A percentile compares a stretch with the other conserved stretches of the same genome.
phyloP scores from a whole-genome alignment of 768 basidiomycete species.

The Naganishia vishniacii region DNA sequence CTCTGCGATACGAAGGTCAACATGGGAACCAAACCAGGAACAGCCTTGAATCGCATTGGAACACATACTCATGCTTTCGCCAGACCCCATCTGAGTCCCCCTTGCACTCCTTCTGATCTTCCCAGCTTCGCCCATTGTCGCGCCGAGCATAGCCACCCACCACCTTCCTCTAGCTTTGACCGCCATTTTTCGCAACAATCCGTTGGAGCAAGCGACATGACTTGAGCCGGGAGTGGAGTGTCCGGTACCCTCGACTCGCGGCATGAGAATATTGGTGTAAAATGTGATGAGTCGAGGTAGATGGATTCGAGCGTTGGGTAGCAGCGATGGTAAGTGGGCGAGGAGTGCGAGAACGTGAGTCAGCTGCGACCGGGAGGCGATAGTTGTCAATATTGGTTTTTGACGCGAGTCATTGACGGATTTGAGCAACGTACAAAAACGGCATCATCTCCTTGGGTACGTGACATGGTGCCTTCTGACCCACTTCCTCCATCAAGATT shows the following conservation, averaged over 20 bases:
- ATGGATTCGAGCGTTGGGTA: background rate
- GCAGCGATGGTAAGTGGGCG: slow-evolving; percentile 18
- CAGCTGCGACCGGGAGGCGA: slow-evolving; percentile 3
- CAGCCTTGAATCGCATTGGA: too few relatives aligned
- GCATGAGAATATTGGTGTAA: background rate
- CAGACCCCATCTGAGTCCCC: background rate
- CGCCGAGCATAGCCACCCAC: slow-evolving; percentile 41
- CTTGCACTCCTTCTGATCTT: slow-evolving; percentile 1
- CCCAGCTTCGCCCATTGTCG: slow-evolving; percentile 5
- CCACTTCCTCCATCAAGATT: background rate
- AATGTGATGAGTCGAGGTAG: slow-evolving; percentile 13
- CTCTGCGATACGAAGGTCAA: background rate
- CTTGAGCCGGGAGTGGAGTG: background rate
- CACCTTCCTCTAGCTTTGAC: slow-evolving; percentile 44
- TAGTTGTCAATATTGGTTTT: slow-evolving; percentile 16
- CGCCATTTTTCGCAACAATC: slow-evolving; percentile 38
- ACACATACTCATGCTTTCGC: slow-evolving; percentile 30
- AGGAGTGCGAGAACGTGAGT: slow-evolving; percentile 25
- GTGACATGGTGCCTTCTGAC: background rate
- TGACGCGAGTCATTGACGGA: too few relatives aligned
- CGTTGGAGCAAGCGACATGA: background rate
- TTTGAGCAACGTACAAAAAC: slow-evolving; percentile 16
- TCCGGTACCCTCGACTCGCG: background rate
- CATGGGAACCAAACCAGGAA: too few relatives aligned
- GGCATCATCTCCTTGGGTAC: background rate